These are phyloP conservation scores for Barnettozyma californica DNA, from an alignment of 805 yeast species.

Conservation along the genomic window DNA sequence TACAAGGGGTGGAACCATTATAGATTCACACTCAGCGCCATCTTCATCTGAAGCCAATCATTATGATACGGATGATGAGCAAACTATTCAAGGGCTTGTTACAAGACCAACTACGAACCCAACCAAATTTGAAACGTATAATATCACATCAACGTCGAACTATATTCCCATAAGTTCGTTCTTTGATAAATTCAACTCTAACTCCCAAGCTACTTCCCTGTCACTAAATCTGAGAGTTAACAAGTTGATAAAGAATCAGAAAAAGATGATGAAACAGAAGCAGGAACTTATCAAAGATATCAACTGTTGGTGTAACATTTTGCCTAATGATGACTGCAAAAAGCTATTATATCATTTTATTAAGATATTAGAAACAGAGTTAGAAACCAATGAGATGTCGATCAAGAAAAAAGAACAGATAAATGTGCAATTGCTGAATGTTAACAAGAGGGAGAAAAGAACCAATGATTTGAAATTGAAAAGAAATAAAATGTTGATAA, in stretches of 20 bases:
- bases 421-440: conserved; percentile 38
- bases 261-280: conserved; percentile 32
- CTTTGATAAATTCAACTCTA: conserved; percentile 20
- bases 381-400: conserved; percentile 30
- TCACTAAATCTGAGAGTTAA: conserved; percentile 30
- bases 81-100: conserved; percentile 10
- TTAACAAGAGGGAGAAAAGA: conserved; percentile 46
- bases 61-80: conserved; percentile 14
- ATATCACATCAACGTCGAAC: conserved; percentile 4
- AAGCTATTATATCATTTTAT: conserved; percentile 36
- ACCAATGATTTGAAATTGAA: conserved; percentile 33
- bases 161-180: conserved; percentile 22
- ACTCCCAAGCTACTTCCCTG: conserved; percentile 22
- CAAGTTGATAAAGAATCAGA: conserved; percentile 36
- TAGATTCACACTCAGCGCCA: conserved; percentile 6
- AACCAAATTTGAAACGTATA: neutral
- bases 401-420: conserved; percentile 40
- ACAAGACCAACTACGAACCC: conserved; percentile 15
- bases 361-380: conserved; percentile 34
- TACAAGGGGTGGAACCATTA: conserved; percentile 9
- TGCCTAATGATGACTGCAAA: conserved; percentile 37
- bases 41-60: conserved; percentile 6
- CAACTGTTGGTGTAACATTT: conserved; percentile 35
- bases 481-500: conserved; percentile 34
- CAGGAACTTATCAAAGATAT: conserved; percentile 37